A percentile compares a stretch with the other conserved stretches of the same genome.
phyloP scores from a whole-genome alignment of 441 rosid genomes.

The Geranium incanum region DNA sequence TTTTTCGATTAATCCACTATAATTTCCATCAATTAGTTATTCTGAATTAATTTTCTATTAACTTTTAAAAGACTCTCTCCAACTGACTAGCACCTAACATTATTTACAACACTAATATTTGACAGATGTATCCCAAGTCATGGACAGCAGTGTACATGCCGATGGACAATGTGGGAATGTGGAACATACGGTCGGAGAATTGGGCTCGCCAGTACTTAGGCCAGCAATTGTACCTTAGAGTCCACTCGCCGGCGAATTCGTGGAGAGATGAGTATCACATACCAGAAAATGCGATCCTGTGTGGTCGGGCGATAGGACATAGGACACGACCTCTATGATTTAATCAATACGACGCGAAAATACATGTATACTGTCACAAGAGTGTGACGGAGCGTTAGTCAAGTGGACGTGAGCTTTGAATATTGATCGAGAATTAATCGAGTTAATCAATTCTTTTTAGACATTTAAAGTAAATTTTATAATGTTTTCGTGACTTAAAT shows the following conservation, averaged over 20 bases:
- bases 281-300: constrained; percentile 46
- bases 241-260: constrained; percentile 34
- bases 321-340: background rate
- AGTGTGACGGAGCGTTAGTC: background rate
- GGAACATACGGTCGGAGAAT: constrained; percentile 53
- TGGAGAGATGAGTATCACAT: constrained; percentile 43
- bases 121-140: constrained; percentile 59
- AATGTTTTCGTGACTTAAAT: no score
- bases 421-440: no score
- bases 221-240: constrained; percentile 57
- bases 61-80: no score
- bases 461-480: no score
- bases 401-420: no score
- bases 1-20: no score
- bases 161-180: constrained; percentile 63
- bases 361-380: background rate
- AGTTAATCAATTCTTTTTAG: no score
- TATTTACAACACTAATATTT: no score
- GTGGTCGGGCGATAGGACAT: constrained; percentile 42
- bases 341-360: constrained; percentile 2
- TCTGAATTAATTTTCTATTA: no score
- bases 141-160: constrained; percentile 62
- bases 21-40: no score
- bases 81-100: no score
- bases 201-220: constrained; percentile 70